Base-by-base conservation (phyloP, 108 stramenopile genomes). In the Cyclotella baltica region DNA sequence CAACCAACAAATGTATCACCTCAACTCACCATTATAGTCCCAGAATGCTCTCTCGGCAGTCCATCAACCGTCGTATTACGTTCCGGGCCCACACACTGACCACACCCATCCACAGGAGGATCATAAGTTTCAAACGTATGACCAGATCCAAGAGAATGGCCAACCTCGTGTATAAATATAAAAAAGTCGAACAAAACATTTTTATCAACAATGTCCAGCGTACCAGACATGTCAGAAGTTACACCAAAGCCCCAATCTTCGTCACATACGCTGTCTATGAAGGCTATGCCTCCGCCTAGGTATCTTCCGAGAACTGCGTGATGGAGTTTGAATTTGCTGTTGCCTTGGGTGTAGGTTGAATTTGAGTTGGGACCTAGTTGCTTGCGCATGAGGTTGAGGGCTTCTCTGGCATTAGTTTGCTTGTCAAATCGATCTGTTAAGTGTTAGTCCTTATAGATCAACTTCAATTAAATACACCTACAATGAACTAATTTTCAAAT, bases 261-360 rank as follows among this genome's bases (percentile, higher is more conserved):
- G 37, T 80, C 75, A 38, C 79, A 80, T 1, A 80, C 57, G 34
- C 51, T 61, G 31, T 76, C 79, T 40, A 80, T 75, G 25, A 61
- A 80, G 19, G 79, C 79, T 13, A 80, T 80, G 28, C 79, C 79
- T 51, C 79, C 79, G 11, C 79, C 79, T n/a, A 80, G 23, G 37
- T 76, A 62, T 38, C 79, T 37, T 8, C 79, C 79, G 2, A 80
- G 35, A 1, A 80, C 20, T 4, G 79, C 73, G 70, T 80, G 79
- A 27, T 68, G 34, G 25, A 80, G 73, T 30, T 25, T 70, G 22
- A 70, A 36, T 28, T 70, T 78, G 28, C 37, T 28, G 29, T 47
- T 55, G 28, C 25, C 47, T 34, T 37, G n/a, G 57, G 5, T 36
- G 11, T 51, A 35, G 15, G 28, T 67, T 9, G 46, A 35, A 28